Base-by-base conservation (phyloP, 345 rosid genomes). In the Lepidium didymum region DNA sequence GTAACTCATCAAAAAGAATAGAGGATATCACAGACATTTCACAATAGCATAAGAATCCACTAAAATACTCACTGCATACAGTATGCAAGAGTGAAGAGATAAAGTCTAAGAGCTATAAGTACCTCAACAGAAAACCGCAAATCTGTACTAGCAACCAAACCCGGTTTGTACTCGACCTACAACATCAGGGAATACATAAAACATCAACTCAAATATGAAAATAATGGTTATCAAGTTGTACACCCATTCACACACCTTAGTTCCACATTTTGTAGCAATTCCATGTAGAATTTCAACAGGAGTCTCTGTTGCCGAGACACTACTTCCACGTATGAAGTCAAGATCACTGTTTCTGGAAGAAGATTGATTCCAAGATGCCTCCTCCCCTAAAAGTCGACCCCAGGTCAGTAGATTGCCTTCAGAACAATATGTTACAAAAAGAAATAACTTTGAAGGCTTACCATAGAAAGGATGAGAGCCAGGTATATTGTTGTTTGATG, bases 121-220 rank as follows among this genome's bases (percentile, higher is more conserved):
- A 94, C 99, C 99, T 94, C 97, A 78, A 84, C 60, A 21, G 83
- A 84, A 77, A 94, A 94, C 78, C 84, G 87, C 80, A 95, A 77
- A 70, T 82, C 88, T 41, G 72, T 76, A 85, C 88, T 79, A 65
- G 81, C 77, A 79, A 91, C 81, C 80, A 95, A 73, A 47, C 83
- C 70, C 10, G 80, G 80, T 74, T 79, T 82, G 70, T 86, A 95
- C 70, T 95, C 97, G 79, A 91, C 89, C 97, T 91, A 76, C 62
- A 77, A 72, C 67, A 78, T 63, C 65, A 69, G 27, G 19, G 41
- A 70, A 58, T 51, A 40, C 50, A 62, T 41, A 56, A 37, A 16
- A 64, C 37, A 69, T 33, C 55, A 13, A 52, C 53, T 43, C 61
- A 34, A 14, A 6, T 31, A 19, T 46, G 43, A 42, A 53, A 35